Evolutionary conservation across 2,329 filamentous ascomycete genomes (phyloP), one percentile per base, ranked within the genome.

Genomic region (Chaetomium olivaceum): DNA sequence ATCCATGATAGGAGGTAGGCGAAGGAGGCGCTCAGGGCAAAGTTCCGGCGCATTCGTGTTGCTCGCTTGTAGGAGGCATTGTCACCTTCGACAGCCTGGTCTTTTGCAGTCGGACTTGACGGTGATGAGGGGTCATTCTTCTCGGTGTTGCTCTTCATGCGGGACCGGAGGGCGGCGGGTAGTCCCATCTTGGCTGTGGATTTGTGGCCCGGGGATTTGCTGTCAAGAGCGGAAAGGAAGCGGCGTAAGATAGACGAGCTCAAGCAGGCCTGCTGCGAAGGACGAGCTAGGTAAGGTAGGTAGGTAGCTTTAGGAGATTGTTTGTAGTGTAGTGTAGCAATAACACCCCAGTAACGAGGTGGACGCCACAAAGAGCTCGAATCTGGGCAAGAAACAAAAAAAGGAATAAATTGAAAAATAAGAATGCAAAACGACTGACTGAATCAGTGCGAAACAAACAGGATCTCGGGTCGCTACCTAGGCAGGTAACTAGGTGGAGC

Each of bases 1-100:
- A 94, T 82, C 69, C 91, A 84, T 48, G 90, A 85, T 67, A 95
- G 75, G 67, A 93, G 81, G 76, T 95, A 94, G 73, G 90, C 85
- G 69, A 90, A 79, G 36, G 86, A 87, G 56, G 90, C 87, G 56
- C 89, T 75, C 27, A 89, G 76, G 66, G 90, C 85, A 74, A 89
- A 89, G 76, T 83, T 83, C 58, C 82, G 80, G 19, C 90, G 82
- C 36, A 81, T 80, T 62, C 79, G 80, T 0, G 85, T 86, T 27
- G 79, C 81, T 67, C 77, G 76, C 56, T 70, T 72, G 56, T 74
- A 56, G 36, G 66, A 36, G 31, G 59, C 65, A 39, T 63, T 39
- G 21, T 43, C 21, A 29, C 19, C 21, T 11, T 51, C 23, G 31
- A 16, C n/a, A 27, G 56, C n/a, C 19, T 67, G 61, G 9, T 67